phyloP scores from a whole-genome alignment of 139 green algal genomes.

The Trebouxia sp. region DNA sequence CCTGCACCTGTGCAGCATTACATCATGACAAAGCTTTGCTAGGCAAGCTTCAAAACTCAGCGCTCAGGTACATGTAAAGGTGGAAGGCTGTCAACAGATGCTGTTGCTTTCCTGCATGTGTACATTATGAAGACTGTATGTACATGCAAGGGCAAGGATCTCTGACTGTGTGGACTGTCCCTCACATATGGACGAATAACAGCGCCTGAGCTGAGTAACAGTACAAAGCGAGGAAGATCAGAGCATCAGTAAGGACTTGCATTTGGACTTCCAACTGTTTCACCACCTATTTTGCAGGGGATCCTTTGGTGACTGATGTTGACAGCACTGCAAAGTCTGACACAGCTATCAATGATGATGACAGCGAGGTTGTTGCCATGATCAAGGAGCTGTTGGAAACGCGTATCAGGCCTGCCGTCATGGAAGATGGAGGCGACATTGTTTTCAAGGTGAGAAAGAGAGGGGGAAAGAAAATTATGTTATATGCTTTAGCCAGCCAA shows the following conservation, averaged over 20 bases:
- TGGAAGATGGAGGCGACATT: slow-evolving; percentile 96
- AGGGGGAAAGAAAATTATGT: background rate
- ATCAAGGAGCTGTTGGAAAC: slow-evolving; percentile 99
- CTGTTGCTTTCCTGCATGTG: too few species aligned
- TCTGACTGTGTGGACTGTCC: too few species aligned
- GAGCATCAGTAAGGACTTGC: background rate
- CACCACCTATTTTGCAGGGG: slow-evolving; percentile 39
- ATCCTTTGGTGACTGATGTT: slow-evolving; percentile 69
- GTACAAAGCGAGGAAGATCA: too few species aligned
- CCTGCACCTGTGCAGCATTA: background rate
- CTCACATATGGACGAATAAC: background rate
- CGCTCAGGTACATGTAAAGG: too few species aligned
- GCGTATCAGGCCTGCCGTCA: slow-evolving; percentile 93
- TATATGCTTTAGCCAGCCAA: too few species aligned
- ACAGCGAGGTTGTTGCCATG: slow-evolving; percentile 94
- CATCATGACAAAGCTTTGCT: background rate
- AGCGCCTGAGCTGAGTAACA: background rate
- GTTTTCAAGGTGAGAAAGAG: slow-evolving; percentile 59
- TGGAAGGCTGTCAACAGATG: too few species aligned
- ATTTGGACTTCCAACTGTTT: too few species aligned
- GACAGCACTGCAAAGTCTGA: slow-evolving; percentile 41
- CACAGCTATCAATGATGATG: slow-evolving; percentile 72
- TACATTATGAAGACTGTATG: too few species aligned
- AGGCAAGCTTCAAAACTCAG: too few species aligned
- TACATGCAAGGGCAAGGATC: too few species aligned